phyloP scores from a whole-genome alignment of 83 land plant genomes.

The Isoetes engelmannii region DNA sequence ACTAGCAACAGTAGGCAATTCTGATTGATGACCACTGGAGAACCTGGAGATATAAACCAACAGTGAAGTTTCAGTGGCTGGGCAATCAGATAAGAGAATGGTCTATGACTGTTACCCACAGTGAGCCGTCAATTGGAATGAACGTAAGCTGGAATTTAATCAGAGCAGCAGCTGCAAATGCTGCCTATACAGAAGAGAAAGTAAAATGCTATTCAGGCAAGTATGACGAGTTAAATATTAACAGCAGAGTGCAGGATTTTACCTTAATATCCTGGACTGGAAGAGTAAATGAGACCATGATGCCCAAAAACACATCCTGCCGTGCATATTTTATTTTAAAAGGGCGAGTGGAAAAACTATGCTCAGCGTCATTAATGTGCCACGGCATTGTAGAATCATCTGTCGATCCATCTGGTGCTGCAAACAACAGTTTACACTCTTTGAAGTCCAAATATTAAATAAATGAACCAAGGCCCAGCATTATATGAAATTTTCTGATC shows the following conservation, averaged over 20 bases:
- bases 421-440: conserved; percentile 9
- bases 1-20: conserved; percentile 44
- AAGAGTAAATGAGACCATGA: conserved; percentile 64
- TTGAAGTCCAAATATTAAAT: not conserved
- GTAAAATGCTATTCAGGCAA: not conserved
- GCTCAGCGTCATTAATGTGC: conserved; percentile 67
- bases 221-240: not conserved
- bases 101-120: not conserved
- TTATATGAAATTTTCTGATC: not conserved
- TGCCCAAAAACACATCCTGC: conserved; percentile 63
- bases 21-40: not conserved
- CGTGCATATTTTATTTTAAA: conserved; percentile 75
- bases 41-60: not conserved
- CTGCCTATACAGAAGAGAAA: not conserved
- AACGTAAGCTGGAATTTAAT: too few species aligned
- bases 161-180: too few species aligned
- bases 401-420: conserved; percentile 51
- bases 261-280: conserved; percentile 47
- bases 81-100: not conserved
- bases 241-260: not conserved
- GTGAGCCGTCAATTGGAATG: not conserved
- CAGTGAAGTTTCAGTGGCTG: conserved; percentile 16
- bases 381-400: conserved; percentile 53
- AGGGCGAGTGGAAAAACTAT: conserved; percentile 71
- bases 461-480: not conserved